These are phyloP conservation scores for Marchantia polymorpha DNA, from an alignment of 225 moss, liverwort and hornwort species.

Conservation along the genomic window DNA sequence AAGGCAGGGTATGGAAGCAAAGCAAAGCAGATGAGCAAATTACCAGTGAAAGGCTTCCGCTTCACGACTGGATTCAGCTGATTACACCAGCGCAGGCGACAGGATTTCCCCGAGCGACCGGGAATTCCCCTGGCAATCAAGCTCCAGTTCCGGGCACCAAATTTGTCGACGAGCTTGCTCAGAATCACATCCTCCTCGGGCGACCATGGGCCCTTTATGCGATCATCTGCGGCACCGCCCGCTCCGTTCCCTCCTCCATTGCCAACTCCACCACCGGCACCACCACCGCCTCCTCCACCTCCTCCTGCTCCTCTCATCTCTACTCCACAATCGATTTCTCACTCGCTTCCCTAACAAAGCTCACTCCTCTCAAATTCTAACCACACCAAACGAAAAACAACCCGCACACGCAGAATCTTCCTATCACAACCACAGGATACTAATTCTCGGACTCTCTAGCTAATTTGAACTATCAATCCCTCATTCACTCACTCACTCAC, in stretches of 20 bases:
- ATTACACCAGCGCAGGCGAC: conserved; percentile 84
- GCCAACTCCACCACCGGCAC: conserved; percentile 6
- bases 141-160: conserved; percentile 86
- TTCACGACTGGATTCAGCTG: conserved; percentile 91
- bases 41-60: conserved; percentile 87
- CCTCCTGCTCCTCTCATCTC: neutral
- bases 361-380: neutral
- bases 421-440: neutral
- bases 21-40: neutral
- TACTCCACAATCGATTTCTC: neutral
- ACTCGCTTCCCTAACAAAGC: neutral
- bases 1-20: neutral
- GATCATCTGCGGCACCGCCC: conserved; percentile 55
- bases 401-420: neutral
- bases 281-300: neutral
- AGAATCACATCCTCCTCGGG: conserved; percentile 82
- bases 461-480: neutral
- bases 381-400: neutral
- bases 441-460: neutral
- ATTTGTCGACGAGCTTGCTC: conserved; percentile 72
- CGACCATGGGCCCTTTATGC: conserved; percentile 86
- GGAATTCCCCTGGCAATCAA: conserved; percentile 80
- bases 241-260: conserved; percentile 28
- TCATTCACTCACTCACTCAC: no score
- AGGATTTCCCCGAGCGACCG: conserved; percentile 79